These are phyloP conservation scores for Paramyrothecium roridum DNA, from an alignment of 2,329 filamentous ascomycete species.

Conservation along the genomic window DNA sequence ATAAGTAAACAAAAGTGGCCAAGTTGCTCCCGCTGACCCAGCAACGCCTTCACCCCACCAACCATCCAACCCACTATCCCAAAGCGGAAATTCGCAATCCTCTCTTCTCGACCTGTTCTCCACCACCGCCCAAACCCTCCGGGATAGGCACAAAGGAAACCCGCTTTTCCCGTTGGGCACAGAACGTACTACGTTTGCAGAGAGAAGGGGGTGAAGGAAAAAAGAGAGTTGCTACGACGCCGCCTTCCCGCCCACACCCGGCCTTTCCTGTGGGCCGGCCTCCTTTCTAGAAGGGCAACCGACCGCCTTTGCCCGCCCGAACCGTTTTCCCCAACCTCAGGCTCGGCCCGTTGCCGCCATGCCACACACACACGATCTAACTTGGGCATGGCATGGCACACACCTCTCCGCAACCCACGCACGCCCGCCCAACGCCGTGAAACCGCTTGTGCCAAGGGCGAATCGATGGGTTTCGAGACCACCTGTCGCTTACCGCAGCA, in stretches of 20 bases:
- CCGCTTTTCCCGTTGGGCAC: no score
- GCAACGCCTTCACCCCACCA: slow-evolving; percentile 10
- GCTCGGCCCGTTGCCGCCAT: background rate
- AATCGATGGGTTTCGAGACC: no score
- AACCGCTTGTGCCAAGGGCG: no score
- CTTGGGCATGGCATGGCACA: no score
- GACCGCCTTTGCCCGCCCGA: background rate
- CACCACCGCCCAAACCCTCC: background rate
- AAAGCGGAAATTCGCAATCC: background rate
- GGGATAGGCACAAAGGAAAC: no score
- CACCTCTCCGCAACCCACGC: no score
- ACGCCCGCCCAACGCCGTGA: no score
- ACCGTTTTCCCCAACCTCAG: background rate
- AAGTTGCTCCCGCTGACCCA: slow-evolving; percentile 1
- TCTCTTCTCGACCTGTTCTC: background rate
- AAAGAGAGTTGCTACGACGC: no score
- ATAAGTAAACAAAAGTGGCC: background rate
- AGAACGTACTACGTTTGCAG: no score
- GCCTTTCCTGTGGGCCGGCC: background rate
- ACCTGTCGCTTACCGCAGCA: no score
- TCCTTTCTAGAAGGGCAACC: background rate
- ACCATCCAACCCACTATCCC: slow-evolving; percentile 1
- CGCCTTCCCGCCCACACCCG: background rate
- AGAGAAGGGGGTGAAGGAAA: no score
- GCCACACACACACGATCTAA: background rate